Conservation (phyloP, 2,329 filamentous ascomycete genomes). For the Arthrocladium fulminans region DNA sequence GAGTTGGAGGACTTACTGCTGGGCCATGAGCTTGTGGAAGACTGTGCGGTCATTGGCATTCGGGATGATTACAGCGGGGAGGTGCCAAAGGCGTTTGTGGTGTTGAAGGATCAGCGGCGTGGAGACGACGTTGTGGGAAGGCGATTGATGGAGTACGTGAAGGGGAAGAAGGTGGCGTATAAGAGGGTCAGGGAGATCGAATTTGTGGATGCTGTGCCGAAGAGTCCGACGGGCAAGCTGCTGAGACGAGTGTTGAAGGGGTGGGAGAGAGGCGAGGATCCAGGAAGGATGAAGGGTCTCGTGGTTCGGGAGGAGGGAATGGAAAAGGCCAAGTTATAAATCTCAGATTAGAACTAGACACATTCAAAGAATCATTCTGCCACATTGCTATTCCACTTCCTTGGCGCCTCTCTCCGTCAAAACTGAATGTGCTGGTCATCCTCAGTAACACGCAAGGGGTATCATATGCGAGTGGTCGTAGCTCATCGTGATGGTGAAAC, state of each 20-base stretch:
- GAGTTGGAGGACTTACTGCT: constrained; percentile 51
- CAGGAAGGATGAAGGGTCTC: neutral
- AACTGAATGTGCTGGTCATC: no score
- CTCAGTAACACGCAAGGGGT: neutral
- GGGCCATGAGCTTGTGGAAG: constrained; percentile 49
- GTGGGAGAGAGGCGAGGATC: constrained; percentile 24
- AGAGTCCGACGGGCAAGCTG: constrained; percentile 68
- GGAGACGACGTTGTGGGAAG: constrained; percentile 50
- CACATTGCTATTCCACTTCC: no score
- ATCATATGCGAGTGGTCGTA: neutral
- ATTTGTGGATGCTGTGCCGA: constrained; percentile 49
- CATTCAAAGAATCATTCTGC: neutral
- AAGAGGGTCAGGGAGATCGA: constrained; percentile 31
- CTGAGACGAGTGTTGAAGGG: constrained; percentile 50
- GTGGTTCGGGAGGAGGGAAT: constrained; percentile 2
- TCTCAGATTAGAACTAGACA: neutral
- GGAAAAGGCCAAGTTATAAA: constrained; percentile 4
- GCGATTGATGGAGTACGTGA: constrained; percentile 19
- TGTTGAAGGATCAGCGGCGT: constrained; percentile 54
- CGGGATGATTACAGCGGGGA: constrained; percentile 55
- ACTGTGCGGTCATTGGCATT: constrained; percentile 62
- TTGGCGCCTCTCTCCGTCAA: no score
- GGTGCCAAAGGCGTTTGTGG: constrained; percentile 56
- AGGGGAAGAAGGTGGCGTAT: constrained; percentile 26
- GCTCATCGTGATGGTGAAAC: neutral